Conservation (phyloP, 2,329 filamentous ascomycete genomes). For the Reticulascus tulasneorum region DNA sequence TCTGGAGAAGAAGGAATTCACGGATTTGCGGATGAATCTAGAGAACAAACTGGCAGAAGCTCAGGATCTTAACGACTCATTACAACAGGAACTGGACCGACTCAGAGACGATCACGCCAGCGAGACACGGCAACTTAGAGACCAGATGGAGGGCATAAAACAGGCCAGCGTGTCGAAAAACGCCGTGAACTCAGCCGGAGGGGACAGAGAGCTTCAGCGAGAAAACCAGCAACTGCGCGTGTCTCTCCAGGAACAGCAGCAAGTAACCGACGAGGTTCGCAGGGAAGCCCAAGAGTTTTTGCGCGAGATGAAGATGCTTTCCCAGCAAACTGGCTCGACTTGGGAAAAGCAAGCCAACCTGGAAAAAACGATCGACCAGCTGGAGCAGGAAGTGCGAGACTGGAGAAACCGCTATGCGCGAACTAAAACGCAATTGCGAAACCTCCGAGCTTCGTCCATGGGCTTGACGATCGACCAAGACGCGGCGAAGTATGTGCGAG, state of each 20-base stretch:
- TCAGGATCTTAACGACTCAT: conserved; percentile 70
- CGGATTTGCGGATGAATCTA: conserved; percentile 60
- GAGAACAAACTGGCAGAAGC: conserved; percentile 72
- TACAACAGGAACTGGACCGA: conserved; percentile 75
- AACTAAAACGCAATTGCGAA: conserved; percentile 81
- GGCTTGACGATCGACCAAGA: conserved; percentile 68
- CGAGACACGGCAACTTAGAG: conserved; percentile 58
- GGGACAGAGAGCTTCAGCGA: conserved; percentile 53
- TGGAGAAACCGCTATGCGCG: conserved; percentile 90
- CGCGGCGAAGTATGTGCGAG: conserved; percentile 61
- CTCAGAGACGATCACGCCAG: conserved; percentile 64
- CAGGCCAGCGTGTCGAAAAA: conserved; percentile 21
- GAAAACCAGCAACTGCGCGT: conserved; percentile 67
- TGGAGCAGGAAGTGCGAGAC: conserved; percentile 80
- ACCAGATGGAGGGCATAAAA: conserved; percentile 56
- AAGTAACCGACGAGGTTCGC: conserved; percentile 81
- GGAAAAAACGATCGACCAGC: conserved; percentile 65
- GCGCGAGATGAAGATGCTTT: conserved; percentile 83
- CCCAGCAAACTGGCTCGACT: conserved; percentile 71
- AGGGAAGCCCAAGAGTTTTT: conserved; percentile 79
- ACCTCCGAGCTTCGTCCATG: conserved; percentile 74
- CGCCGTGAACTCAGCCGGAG: conserved; percentile 22
- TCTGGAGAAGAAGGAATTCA: conserved; percentile 68
- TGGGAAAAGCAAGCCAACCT: conserved; percentile 81
- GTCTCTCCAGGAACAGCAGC: conserved; percentile 69